A percentile compares a stretch with the other conserved stretches of the same genome.
Evolutionary conservation across 768 basidiomycete species (phyloP).

Genomic region (Russula virescens): DNA sequence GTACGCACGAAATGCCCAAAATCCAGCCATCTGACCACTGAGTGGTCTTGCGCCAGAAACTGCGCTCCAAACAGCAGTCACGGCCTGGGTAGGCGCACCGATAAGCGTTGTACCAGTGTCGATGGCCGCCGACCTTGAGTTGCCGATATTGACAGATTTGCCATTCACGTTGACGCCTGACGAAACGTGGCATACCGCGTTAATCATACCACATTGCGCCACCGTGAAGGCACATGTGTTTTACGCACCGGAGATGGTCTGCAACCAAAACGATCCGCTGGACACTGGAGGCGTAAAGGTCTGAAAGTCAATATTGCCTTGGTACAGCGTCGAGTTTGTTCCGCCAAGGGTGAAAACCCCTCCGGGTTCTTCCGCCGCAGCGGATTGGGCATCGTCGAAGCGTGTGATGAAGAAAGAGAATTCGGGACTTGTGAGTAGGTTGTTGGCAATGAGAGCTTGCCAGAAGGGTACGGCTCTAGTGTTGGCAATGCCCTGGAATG

Average conservation of each 20-base stretch:
- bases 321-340: too few species aligned
- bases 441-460: too few species aligned
- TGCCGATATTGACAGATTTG: slow-evolving; percentile 39
- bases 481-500: slow-evolving; percentile 53
- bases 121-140: slow-evolving; percentile 61
- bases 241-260: slow-evolving; percentile 46
- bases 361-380: too few species aligned
- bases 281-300: slow-evolving; percentile 38
- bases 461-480: too few species aligned
- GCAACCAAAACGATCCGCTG: slow-evolving; percentile 54
- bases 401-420: too few species aligned
- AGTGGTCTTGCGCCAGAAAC: slow-evolving; percentile 46
- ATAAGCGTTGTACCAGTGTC: slow-evolving; percentile 96
- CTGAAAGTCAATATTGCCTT: too few species aligned
- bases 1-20: slow-evolving; percentile 71
- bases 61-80: too few species aligned
- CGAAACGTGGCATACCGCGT: neutral
- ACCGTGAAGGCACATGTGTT: neutral
- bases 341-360: too few species aligned
- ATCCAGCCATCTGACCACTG: slow-evolving; percentile 48
- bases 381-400: too few species aligned
- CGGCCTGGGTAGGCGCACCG: slow-evolving; percentile 66
- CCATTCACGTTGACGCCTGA: slow-evolving; percentile 60
- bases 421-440: too few species aligned
- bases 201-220: neutral